Evolutionary conservation across 73 alveolate genomes (phyloP).

Genomic region (Paramecium caudatum): DNA sequence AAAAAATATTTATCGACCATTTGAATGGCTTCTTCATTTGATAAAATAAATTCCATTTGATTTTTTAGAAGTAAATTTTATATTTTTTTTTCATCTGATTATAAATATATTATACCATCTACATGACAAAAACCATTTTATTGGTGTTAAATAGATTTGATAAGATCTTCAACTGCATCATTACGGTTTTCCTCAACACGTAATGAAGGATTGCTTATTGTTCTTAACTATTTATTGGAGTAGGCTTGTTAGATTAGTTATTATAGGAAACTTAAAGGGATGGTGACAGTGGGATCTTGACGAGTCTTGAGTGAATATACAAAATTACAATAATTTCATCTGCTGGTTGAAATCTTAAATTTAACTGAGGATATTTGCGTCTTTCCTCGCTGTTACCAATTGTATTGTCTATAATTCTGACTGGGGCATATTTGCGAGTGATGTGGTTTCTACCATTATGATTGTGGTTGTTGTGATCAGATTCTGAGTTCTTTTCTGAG

Average conservation of each 20-base stretch:
- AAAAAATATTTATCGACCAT: neutral
- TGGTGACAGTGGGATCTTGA: conserved; percentile 61
- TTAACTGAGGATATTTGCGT: conserved; percentile 47
- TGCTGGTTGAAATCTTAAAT: conserved; percentile 14
- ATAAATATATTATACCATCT: conserved; percentile 30
- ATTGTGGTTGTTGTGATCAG: neutral
- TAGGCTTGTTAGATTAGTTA: conserved; percentile 25
- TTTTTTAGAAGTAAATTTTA: conserved; percentile 15
- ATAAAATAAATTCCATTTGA: conserved; percentile 14
- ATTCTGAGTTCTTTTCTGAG: neutral
- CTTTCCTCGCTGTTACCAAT: neutral
- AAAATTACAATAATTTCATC: conserved; percentile 10
- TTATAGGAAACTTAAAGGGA: conserved; percentile 49
- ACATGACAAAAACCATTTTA: conserved; percentile 17
- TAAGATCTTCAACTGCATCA: conserved; percentile 51
- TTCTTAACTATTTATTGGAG: conserved; percentile 22
- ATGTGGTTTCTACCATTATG: neutral
- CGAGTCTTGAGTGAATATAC: conserved; percentile 4
- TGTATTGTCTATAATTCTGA: conserved; percentile 15
- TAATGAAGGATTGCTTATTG: neutral
- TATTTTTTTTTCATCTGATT: conserved; percentile 53
- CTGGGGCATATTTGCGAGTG: conserved; percentile 3
- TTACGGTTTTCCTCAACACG: neutral
- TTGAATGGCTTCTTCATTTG: conserved; percentile 1
- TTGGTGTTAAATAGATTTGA: neutral